Percentiles rank a stretch among this genome's conserved stretches.
Evolutionary conservation across 768 basidiomycete species (phyloP).

Genomic region (Suillus decipiens): DNA sequence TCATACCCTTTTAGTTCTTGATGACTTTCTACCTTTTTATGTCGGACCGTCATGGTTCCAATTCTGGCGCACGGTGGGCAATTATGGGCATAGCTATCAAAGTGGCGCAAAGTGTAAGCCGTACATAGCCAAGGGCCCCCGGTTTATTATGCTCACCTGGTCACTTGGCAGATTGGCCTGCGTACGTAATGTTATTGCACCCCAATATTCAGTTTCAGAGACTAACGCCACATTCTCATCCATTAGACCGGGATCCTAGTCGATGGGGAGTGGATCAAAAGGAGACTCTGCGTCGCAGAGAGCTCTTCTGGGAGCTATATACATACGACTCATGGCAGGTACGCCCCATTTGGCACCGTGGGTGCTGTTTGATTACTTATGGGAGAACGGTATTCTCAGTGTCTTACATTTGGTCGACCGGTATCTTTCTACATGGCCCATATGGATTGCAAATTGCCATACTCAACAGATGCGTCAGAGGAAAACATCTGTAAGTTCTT

Average conservation of each 20-base stretch:
- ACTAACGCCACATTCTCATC: constrained; percentile 13
- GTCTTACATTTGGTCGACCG: constrained; percentile 68
- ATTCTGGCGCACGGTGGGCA: constrained; percentile 65
- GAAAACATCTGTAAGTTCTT: constrained; percentile 58
- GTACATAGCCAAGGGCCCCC: constrained; percentile 15
- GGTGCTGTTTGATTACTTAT: constrained; percentile 25
- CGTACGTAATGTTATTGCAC: constrained; percentile 44
- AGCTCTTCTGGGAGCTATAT: constrained; percentile 65
- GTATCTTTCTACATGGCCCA: constrained; percentile 69
- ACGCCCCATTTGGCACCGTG: constrained; percentile 8
- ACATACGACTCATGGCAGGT: constrained; percentile 40
- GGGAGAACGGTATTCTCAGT: constrained; percentile 42
- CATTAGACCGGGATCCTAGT: constrained; percentile 68
- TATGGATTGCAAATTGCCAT: constrained; percentile 66
- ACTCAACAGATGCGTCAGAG: constrained; percentile 46
- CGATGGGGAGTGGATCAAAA: constrained; percentile 57
- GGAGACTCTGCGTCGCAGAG: constrained; percentile 64
- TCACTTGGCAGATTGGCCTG: constrained; percentile 57
- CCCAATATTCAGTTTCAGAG: not conserved
- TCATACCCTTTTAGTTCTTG: constrained; percentile 51
- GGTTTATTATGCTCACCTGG: constrained; percentile 2
- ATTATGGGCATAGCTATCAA: constrained; percentile 72
- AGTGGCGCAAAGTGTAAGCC: constrained; percentile 67
- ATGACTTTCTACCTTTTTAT: constrained; percentile 74
- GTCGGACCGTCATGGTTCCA: constrained; percentile 66